These are phyloP conservation scores for Camillea tinctor DNA, from an alignment of 2,329 filamentous ascomycete species.

Conservation along the genomic window DNA sequence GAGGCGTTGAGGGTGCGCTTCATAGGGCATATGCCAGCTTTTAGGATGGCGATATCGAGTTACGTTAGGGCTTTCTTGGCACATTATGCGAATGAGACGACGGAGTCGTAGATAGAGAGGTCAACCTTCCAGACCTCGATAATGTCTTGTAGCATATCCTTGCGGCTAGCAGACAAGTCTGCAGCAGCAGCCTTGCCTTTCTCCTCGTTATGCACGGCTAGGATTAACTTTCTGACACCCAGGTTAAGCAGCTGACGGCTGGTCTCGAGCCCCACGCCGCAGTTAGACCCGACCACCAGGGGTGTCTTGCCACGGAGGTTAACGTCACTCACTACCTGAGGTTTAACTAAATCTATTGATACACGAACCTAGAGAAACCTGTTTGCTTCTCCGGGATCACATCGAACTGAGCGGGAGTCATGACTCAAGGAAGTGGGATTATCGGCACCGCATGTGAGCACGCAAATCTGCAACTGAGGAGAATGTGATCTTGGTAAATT, in stretches of 20 bases:
- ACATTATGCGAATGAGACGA: constrained; percentile 2
- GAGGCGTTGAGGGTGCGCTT: background rate
- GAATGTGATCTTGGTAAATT: too few relatives aligned
- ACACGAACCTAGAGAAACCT: constrained; percentile 7
- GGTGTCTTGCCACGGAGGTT: constrained; percentile 9
- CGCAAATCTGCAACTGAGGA: too few relatives aligned
- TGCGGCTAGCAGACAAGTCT: background rate
- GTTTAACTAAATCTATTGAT: constrained; percentile 7
- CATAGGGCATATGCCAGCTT: background rate
- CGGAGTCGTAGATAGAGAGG: constrained; percentile 3
- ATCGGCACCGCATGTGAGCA: too few relatives aligned
- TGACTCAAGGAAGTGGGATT: background rate
- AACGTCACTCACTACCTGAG: constrained; percentile 2
- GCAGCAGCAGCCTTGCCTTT: constrained; percentile 23
- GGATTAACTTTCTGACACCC: constrained; percentile 30
- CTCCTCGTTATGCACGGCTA: constrained; percentile 29
- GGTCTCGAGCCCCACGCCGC: constrained; percentile 33
- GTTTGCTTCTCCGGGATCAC: constrained; percentile 6
- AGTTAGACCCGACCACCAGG: constrained; percentile 34
- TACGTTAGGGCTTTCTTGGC: background rate
- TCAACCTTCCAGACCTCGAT: constrained; percentile 10
- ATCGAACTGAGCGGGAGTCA: background rate
- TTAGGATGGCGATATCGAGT: constrained; percentile 11
- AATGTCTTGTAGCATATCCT: background rate
- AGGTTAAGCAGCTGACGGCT: constrained; percentile 31